Evolutionary conservation across 1,139 yeast genomes (phyloP), one percentile per base, ranked within the genome.

Genomic region (Zygoascus meyerae): DNA sequence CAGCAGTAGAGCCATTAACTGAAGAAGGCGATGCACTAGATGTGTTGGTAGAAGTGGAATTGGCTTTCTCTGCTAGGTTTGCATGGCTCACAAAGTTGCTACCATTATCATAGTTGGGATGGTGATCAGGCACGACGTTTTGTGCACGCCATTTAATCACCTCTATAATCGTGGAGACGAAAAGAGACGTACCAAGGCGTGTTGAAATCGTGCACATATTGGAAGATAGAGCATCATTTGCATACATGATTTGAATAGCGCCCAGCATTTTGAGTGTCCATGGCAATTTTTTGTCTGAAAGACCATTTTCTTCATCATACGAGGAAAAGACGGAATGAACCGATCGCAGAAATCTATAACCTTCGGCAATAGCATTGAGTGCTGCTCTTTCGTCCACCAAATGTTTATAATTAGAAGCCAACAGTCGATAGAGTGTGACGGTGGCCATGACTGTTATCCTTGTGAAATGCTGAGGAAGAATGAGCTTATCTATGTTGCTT

Each of bases 141-240:
- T 35, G 12, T 4, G 29, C 29, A 18, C 39, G 45, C 47, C 44
- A 39, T 17, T 29, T 26, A 12, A 30, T 26, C 10, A 45, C 36
- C 21, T 47, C 50, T 32, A 28, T 42, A n/a, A 47, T 14, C 8
- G 46, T 41, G 30, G 52, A 48, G 4, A 50, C 34, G 14, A 46
- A 36, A 8, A 51, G 30, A n/a, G 52, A 38, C 7, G 53, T 45
- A 5, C 51, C 50, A 30, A 34, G 42, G 11, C 55, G 40, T n/a
- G 52, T 45, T 5, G 43, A 34, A 34, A 49, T 39, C 9, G 34
- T 21, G 36, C 55, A 51, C 17, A 52, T 28, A 3, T 30, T 21
- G 3, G 49, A 29, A 9, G 50, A 34, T 17, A 52, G 38, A 7
- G 30, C 33, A 32, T 46, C 43, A 5, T 44, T 14, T 1, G 35